Evolutionary conservation across 2,329 filamentous ascomycete genomes (phyloP).

Genomic region (Capronia epimyces): DNA sequence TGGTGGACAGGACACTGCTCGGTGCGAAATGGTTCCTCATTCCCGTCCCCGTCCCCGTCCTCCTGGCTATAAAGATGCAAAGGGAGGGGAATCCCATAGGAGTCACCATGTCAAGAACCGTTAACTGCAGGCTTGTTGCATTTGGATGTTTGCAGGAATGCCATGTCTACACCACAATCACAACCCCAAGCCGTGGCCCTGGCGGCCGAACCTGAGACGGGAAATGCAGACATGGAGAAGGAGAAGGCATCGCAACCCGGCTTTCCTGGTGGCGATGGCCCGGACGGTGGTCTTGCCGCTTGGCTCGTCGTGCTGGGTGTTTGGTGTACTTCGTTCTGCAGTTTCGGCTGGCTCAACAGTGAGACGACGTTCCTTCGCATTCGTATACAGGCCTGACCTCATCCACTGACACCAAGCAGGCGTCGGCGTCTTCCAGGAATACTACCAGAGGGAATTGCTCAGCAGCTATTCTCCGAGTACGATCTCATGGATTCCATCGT

Average conservation of each 20-base stretch:
- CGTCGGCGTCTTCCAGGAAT: constrained; percentile 53
- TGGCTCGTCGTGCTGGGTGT: constrained; percentile 2
- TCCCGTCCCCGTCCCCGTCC: no score
- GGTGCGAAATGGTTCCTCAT: no score
- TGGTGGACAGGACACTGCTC: no score
- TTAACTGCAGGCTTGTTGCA: background rate
- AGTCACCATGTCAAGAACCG: no score
- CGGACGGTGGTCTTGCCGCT: constrained; percentile 1
- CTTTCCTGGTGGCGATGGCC: background rate
- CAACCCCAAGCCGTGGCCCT: no score
- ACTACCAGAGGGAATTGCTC: constrained; percentile 52
- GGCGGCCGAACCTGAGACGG: background rate
- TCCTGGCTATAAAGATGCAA: no score
- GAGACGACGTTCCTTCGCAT: background rate
- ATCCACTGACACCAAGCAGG: background rate
- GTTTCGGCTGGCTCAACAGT: constrained; percentile 36
- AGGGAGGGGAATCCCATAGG: no score
- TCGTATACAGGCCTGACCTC: background rate
- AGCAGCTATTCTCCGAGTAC: no score
- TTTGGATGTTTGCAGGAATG: no score
- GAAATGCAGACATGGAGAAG: background rate
- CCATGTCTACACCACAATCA: no score
- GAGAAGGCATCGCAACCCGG: background rate
- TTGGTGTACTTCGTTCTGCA: constrained; percentile 22
- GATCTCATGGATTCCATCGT: no score